Percentiles rank a stretch among this genome's conserved stretches.
phyloP scores from a whole-genome alignment of 768 basidiomycete genomes.

The Strobilomyces dryophilus region DNA sequence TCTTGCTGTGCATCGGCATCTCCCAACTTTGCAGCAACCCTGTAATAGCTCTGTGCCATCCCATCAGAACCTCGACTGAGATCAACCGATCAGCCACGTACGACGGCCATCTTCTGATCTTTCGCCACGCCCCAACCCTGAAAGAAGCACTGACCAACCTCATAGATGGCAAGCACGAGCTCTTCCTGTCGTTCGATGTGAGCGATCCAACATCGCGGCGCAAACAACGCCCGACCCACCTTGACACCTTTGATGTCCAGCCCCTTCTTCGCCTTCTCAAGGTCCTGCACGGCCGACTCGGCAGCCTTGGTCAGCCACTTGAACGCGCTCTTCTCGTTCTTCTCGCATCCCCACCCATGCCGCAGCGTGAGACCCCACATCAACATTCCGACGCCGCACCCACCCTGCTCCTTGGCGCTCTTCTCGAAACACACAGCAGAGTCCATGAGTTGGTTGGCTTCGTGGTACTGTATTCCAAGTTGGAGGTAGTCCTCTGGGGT shows the following conservation, averaged over 20 bases:
- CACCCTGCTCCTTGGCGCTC: constrained; percentile 69
- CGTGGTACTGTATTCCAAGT: constrained; percentile 74
- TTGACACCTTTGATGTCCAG: constrained; percentile 52
- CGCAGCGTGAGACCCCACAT: constrained; percentile 87
- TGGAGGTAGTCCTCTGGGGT: constrained; percentile 69
- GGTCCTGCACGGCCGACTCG: constrained; percentile 71
- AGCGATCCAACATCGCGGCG: neutral
- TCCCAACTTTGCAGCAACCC: constrained; percentile 77
- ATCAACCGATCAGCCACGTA: constrained; percentile 34
- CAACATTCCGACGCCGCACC: constrained; percentile 86
- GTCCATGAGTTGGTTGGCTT: constrained; percentile 64
- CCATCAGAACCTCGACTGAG: neutral
- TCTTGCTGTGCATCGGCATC: constrained; percentile 87
- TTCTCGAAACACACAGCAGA: constrained; percentile 73
- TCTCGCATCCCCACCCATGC: constrained; percentile 84
- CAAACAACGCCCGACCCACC: constrained; percentile 30
- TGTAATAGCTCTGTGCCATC: constrained; percentile 66
- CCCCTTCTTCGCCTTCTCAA: constrained; percentile 60
- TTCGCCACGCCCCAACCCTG: constrained; percentile 88
- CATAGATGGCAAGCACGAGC: constrained; percentile 84
- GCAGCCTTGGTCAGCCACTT: constrained; percentile 81
- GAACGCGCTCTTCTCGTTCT: constrained; percentile 77
- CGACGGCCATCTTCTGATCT: constrained; percentile 87
- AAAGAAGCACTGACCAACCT: constrained; percentile 90
- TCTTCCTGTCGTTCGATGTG: constrained; percentile 47